Conservation (phyloP, 768 basidiomycete genomes). For the Tubosaeta sp. region DNA sequence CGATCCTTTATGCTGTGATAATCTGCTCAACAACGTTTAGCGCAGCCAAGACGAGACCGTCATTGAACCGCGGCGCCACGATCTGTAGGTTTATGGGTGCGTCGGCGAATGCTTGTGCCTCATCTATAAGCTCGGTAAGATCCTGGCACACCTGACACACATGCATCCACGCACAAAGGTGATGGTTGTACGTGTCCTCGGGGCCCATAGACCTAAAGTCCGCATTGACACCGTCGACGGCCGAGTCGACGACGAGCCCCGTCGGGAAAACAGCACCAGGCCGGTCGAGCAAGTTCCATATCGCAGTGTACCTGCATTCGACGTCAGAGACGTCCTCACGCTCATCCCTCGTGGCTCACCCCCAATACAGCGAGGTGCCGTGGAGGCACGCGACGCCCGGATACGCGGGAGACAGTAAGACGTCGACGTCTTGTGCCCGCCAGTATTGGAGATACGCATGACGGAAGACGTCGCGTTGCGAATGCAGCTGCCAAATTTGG, state of each 20-base stretch:
- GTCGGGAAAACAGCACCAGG: constrained; percentile 43
- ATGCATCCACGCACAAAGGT: constrained; percentile 12
- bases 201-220: constrained; percentile 9
- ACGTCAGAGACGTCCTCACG: neutral
- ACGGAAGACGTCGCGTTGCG: constrained; percentile 32
- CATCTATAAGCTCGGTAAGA: constrained; percentile 16
- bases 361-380: constrained; percentile 36
- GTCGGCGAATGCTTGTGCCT: constrained; percentile 12
- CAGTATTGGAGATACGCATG: constrained; percentile 34
- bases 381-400: constrained; percentile 36
- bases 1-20: constrained; percentile 14
- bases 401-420: constrained; percentile 35
- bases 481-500: constrained; percentile 19
- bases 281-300: constrained; percentile 44
- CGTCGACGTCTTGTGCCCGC: constrained; percentile 37
- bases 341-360: constrained; percentile 4
- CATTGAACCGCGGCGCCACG: constrained; percentile 22
- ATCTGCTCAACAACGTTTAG: constrained; percentile 23
- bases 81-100: constrained; percentile 23
- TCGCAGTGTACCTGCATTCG: constrained; percentile 34
- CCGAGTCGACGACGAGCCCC: constrained; percentile 30
- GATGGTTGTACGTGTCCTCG: constrained; percentile 18
- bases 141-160: neutral
- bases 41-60: constrained; percentile 26
- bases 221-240: constrained; percentile 17